These are phyloP conservation scores for Aristolochia californica DNA, from an alignment of 164 flowering plant species.

Conservation along the genomic window DNA sequence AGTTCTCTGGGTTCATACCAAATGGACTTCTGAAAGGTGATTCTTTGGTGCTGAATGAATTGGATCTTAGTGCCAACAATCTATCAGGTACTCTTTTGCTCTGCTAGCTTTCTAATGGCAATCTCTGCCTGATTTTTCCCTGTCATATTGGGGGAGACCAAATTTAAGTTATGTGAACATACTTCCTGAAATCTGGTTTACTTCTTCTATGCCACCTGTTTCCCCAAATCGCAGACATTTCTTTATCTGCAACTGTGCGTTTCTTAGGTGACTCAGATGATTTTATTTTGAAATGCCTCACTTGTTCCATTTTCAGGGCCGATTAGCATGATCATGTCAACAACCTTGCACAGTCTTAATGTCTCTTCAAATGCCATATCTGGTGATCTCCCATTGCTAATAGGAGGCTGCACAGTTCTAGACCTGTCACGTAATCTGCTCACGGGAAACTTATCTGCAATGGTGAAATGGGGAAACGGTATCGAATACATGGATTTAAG, in stretches of 20 bases:
- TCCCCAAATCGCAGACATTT: background rate
- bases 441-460: slow-evolving; percentile 59
- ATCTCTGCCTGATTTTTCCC: no score
- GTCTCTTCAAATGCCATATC: slow-evolving; percentile 74
- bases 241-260: background rate
- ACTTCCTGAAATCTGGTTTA: background rate
- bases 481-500: slow-evolving; percentile 88
- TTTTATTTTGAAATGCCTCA: background rate
- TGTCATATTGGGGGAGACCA: background rate
- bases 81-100: slow-evolving; percentile 59
- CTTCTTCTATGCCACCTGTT: no score
- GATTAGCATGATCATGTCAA: slow-evolving; percentile 59
- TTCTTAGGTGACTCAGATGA: no score
- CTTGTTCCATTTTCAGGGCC: slow-evolving; percentile 44
- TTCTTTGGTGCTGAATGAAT: slow-evolving; percentile 51
- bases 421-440: slow-evolving; percentile 73
- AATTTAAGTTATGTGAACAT: no score
- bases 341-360: slow-evolving; percentile 54
- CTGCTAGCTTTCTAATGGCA: background rate
- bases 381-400: slow-evolving; percentile 78
- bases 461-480: slow-evolving; percentile 64
- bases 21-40: slow-evolving; percentile 73
- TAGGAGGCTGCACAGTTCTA: slow-evolving; percentile 61
- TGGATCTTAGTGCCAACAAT: slow-evolving; percentile 91
- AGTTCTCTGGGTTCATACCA: slow-evolving; percentile 70